Conservation (phyloP, 2,329 filamentous ascomycete species). For the Arthrobotrys megalospora region DNA sequence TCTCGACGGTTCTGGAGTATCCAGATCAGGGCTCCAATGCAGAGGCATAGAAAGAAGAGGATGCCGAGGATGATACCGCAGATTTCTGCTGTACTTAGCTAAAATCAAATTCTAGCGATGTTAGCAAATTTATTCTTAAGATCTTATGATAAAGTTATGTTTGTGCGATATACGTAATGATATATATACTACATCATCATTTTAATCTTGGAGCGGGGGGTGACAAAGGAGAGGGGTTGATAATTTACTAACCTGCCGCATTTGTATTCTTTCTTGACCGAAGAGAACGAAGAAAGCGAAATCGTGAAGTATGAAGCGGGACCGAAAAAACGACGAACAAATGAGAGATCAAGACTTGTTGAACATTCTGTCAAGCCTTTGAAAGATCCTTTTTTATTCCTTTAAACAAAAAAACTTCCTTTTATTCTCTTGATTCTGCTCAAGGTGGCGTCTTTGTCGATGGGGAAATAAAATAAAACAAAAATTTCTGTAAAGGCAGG, state of each 20-base stretch:
- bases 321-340: neutral
- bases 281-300: neutral
- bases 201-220: neutral
- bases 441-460: constrained; percentile 20
- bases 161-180: neutral
- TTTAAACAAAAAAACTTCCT: neutral
- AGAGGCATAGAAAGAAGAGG: constrained; percentile 21
- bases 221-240: constrained; percentile 5
- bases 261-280: constrained; percentile 8
- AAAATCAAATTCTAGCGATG: neutral
- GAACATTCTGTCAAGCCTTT: constrained; percentile 10
- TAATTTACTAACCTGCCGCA: constrained; percentile 25
- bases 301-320: neutral
- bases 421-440: constrained; percentile 25
- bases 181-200: neutral
- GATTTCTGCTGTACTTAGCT: constrained; percentile 36
- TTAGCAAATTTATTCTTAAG: constrained; percentile 7
- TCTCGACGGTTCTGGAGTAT: constrained; percentile 21
- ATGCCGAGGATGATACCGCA: constrained; percentile 43
- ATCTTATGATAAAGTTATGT: neutral
- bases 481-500: neutral
- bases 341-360: neutral
- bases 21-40: constrained; percentile 30
- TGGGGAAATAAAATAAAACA: neutral
- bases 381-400: neutral